These are phyloP conservation scores for Eucalyptus tenuipes DNA, from an alignment of 345 rosid genomes.

Conservation along the genomic window DNA sequence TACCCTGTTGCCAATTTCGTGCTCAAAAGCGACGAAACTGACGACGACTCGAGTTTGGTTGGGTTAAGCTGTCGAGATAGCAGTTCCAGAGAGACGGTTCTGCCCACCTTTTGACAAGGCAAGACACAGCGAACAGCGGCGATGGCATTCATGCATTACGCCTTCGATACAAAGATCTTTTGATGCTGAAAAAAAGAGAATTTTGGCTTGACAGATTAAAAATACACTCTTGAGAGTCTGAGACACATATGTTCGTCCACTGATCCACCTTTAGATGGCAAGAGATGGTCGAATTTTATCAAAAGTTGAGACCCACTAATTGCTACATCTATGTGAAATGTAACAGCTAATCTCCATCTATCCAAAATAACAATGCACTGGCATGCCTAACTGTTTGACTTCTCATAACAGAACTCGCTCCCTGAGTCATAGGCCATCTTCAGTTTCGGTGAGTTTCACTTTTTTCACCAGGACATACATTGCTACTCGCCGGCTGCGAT, in stretches of 20 bases:
- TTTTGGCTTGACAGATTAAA: background rate
- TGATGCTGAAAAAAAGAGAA: background rate
- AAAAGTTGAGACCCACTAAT: background rate
- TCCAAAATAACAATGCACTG: background rate
- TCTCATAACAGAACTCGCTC: background rate
- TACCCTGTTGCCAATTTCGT: background rate
- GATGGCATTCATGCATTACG: background rate
- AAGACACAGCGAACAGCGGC: background rate
- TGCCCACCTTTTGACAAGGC: background rate
- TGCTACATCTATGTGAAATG: background rate
- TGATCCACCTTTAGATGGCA: background rate
- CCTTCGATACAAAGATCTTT: background rate
- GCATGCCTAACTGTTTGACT: background rate
- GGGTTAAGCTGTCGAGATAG: background rate
- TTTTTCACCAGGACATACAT: slow-evolving; percentile 69
- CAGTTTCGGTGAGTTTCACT: background rate
- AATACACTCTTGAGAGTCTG: background rate
- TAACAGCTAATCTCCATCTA: background rate
- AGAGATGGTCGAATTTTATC: background rate
- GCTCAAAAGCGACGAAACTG: background rate
- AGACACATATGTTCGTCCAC: background rate
- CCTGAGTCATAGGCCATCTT: background rate
- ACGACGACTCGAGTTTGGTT: background rate
- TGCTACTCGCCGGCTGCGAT: slow-evolving; percentile 50
- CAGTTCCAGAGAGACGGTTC: background rate